Percentiles rank a stretch among this genome's conserved stretches.
Evolutionary conservation across 2,329 filamentous ascomycete genomes (phyloP).

Genomic region (Cordyceps javanica): DNA sequence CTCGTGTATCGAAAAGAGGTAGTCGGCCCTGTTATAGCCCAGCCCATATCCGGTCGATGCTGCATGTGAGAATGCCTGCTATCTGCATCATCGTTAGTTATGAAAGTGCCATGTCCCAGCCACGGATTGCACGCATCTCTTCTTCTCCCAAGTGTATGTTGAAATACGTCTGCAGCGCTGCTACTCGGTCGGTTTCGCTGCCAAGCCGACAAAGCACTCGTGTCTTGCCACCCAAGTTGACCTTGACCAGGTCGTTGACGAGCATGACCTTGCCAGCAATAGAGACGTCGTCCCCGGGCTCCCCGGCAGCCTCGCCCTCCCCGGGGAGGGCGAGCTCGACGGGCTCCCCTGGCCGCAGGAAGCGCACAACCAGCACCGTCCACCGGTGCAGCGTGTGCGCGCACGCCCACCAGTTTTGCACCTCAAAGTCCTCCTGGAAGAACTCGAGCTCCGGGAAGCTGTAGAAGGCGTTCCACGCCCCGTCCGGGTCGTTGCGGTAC

Average conservation of each 20-base stretch:
- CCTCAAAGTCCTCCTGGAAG: constrained; percentile 18
- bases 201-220: constrained; percentile 36
- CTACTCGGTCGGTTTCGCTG: constrained; percentile 36
- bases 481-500: constrained; percentile 41
- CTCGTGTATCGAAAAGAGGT: no score
- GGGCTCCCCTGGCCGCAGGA: constrained; percentile 4
- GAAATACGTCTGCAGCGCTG: not conserved
- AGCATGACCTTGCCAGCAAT: constrained; percentile 46
- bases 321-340: not conserved
- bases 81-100: not conserved
- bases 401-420: constrained; percentile 17
- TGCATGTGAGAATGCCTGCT: not conserved
- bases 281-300: constrained; percentile 26
- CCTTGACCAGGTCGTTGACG: constrained; percentile 42
- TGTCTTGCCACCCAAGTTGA: constrained; percentile 41
- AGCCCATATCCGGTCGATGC: no score
- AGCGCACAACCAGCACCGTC: constrained; percentile 12
- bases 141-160: not conserved
- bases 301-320: not conserved
- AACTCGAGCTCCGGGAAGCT: constrained; percentile 63
- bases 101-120: not conserved
- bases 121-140: not conserved
- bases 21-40: no score
- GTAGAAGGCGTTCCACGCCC: constrained; percentile 56
- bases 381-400: constrained; percentile 10